Percentiles rank a stretch among this genome's conserved stretches.
Evolutionary conservation across 371 early-diverging fungal species (phyloP).

Genomic region (Funneliformis caledonium): DNA sequence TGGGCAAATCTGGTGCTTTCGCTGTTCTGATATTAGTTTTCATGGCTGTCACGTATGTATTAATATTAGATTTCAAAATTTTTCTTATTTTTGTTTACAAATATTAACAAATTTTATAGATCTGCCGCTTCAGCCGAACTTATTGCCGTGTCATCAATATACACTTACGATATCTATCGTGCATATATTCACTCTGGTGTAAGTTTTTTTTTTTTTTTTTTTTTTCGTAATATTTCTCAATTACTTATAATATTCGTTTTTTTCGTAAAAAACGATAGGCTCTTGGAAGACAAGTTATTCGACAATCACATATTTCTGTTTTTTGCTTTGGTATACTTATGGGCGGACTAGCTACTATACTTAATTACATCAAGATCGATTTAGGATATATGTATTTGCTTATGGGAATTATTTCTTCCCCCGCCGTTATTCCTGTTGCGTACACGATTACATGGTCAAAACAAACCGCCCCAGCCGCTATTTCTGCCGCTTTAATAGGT

Average conservation of each 20-base stretch:
- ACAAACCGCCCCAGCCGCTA: constrained; percentile 61
- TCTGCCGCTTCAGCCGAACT: constrained; percentile 70
- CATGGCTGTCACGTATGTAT: constrained; percentile 66
- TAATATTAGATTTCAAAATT: background rate
- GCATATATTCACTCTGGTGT: constrained; percentile 63
- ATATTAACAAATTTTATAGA: background rate
- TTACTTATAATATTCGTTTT: background rate
- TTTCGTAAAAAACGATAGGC: constrained; percentile 44
- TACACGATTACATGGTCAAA: constrained; percentile 69
- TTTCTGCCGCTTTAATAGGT: constrained; percentile 59
- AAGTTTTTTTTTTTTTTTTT: background rate
- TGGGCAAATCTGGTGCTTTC: constrained; percentile 64
- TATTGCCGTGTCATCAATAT: constrained; percentile 71
- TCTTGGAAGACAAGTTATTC: constrained; percentile 60
- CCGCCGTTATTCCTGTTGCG: constrained; percentile 68
- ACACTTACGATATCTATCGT: constrained; percentile 72
- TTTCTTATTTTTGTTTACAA: background rate
- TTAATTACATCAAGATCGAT: constrained; percentile 65
- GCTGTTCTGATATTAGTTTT: constrained; percentile 69
- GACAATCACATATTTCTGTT: constrained; percentile 61
- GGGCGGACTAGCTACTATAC: constrained; percentile 65
- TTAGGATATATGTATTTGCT: constrained; percentile 68
- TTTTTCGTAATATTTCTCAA: background rate
- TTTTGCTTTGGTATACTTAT: constrained; percentile 66
- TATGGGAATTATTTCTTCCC: constrained; percentile 72